Evolutionary conservation across 2,329 filamentous ascomycete species (phyloP).

Genomic region (Scedosporium aurantiacum): DNA sequence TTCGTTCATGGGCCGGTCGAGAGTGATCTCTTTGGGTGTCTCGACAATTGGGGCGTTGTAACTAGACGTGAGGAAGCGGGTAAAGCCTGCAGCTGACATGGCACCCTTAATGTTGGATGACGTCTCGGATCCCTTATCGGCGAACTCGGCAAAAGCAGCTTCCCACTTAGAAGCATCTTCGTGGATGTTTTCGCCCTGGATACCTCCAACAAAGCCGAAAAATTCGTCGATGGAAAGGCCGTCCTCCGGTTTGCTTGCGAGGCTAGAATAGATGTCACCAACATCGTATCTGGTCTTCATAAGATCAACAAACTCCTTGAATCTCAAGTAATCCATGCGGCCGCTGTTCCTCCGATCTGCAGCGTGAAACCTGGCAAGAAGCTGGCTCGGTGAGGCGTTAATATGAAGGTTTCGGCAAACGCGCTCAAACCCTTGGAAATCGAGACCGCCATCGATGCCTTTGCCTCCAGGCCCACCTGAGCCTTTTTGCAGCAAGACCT

Average conservation of each 20-base stretch:
- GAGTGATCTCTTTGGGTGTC: constrained; percentile 46
- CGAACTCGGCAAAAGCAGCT: constrained; percentile 58
- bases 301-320: constrained; percentile 69
- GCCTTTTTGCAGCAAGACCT: constrained; percentile 61
- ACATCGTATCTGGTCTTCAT: constrained; percentile 82
- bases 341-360: constrained; percentile 56
- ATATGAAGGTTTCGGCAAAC: constrained; percentile 88
- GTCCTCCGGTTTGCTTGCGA: constrained; percentile 45
- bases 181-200: constrained; percentile 68
- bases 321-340: constrained; percentile 66
- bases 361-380: constrained; percentile 62
- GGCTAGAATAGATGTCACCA: constrained; percentile 55
- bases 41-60: constrained; percentile 58
- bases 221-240: constrained; percentile 68
- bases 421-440: constrained; percentile 67
- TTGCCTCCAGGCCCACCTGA: constrained; percentile 28
- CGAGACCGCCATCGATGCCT: constrained; percentile 46
- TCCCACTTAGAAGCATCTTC: constrained; percentile 51
- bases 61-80: constrained; percentile 63
- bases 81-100: constrained; percentile 71
- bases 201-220: constrained; percentile 58
- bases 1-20: constrained; percentile 83
- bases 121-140: constrained; percentile 15
- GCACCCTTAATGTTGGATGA: constrained; percentile 20
- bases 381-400: constrained; percentile 66